Evolutionary conservation across 495 filamentous ascomycete genomes (phyloP).

Genomic region (Penicillium pulvis): DNA sequence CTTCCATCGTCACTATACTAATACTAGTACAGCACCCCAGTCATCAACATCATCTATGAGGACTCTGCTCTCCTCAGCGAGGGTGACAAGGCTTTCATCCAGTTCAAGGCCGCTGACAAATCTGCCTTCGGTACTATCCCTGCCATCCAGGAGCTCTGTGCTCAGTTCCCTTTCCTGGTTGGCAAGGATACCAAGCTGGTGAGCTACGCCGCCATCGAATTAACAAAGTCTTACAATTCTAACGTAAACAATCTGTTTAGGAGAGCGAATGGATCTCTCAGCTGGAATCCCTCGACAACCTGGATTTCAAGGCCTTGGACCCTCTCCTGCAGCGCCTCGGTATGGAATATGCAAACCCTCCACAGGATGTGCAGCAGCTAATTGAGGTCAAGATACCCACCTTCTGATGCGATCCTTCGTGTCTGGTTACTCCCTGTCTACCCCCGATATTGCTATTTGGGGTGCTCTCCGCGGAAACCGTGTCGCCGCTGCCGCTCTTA

Average conservation of each 20-base stretch:
- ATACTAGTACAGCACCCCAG: slow-evolving; percentile 21
- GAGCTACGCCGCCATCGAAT: slow-evolving; percentile 17
- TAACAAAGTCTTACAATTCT: neutral
- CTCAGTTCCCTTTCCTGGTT: slow-evolving; percentile 44
- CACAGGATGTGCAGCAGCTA: neutral
- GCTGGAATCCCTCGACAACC: slow-evolving; percentile 51
- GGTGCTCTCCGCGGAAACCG: slow-evolving; percentile 81
- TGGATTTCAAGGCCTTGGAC: slow-evolving; percentile 81
- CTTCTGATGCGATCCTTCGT: slow-evolving; percentile 84
- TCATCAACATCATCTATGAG: slow-evolving; percentile 51
- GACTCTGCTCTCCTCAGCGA: slow-evolving; percentile 46
- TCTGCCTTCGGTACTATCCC: slow-evolving; percentile 40
- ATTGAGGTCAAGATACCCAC: slow-evolving; percentile 64
- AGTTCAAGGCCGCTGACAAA: slow-evolving; percentile 37
- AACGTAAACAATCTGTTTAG: slow-evolving; percentile 27
- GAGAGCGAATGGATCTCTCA: slow-evolving; percentile 61
- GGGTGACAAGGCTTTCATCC: slow-evolving; percentile 45
- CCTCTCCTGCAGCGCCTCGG: slow-evolving; percentile 56
- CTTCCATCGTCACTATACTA: neutral
- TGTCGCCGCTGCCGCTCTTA: slow-evolving; percentile 78
- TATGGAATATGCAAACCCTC: neutral
- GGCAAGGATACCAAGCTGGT: slow-evolving; percentile 50
- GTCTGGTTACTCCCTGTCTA: slow-evolving; percentile 76
- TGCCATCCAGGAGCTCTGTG: slow-evolving; percentile 42
- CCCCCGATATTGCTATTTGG: slow-evolving; percentile 83